Conservation (phyloP, 2,329 filamentous ascomycete species). For the Aspergillus novofumigatus region DNA sequence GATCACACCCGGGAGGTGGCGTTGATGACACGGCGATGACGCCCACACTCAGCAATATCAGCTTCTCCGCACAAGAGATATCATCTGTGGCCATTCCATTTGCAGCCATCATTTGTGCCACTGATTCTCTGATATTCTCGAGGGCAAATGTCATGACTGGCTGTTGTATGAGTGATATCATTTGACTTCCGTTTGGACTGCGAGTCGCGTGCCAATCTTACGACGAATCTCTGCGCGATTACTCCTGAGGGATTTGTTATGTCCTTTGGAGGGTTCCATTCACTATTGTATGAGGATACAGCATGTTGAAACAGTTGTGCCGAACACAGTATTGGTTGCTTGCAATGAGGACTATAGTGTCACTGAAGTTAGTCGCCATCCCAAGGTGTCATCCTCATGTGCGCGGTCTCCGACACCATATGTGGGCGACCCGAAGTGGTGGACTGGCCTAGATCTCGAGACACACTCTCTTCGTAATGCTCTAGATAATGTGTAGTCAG, state of each 20-base stretch:
- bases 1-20: slow-evolving; percentile 17
- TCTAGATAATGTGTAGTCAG: not conserved
- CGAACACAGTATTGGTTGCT: not conserved
- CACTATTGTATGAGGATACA: not conserved
- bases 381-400: no score
- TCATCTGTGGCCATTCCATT: slow-evolving; percentile 6
- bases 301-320: no score
- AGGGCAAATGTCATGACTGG: not conserved
- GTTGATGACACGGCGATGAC: slow-evolving; percentile 30
- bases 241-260: not conserved
- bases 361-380: not conserved
- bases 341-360: no score
- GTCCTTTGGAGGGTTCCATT: not conserved
- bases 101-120: slow-evolving; percentile 10
- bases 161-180: not conserved
- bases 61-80: slow-evolving; percentile 10
- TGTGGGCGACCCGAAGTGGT: not conserved
- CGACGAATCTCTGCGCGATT: not conserved
- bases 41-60: slow-evolving; percentile 20
- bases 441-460: not conserved
- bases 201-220: not conserved
- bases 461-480: not conserved
- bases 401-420: not conserved
- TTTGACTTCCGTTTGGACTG: not conserved
- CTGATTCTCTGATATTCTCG: slow-evolving; percentile 5